Base-by-base conservation (phyloP, 139 green algal genomes). In the Tetraselmis chui region DNA sequence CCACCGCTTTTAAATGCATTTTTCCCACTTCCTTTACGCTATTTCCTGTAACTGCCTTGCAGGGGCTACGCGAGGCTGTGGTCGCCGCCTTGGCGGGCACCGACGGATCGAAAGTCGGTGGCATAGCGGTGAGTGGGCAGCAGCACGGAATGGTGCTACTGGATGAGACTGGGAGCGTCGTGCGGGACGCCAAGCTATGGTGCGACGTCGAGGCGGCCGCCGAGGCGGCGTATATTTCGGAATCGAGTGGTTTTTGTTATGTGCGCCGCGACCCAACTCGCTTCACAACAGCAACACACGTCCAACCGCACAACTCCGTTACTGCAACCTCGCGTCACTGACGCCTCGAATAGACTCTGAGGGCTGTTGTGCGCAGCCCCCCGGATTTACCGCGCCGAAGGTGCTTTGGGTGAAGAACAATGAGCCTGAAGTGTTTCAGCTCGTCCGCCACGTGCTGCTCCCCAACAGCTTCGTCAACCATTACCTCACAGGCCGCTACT, bases 401-500 rank as follows among this genome's bases (percentile, higher is more conserved):
- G 84, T 97, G 76, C 83, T 96, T 32, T 98, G 95, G 94, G 77
- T 97, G 29, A 91, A 94, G 83, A 84, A 91, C 26, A 83, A 95
- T 29, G 94, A 98, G 87, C 92, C 94, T 0, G 84, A 95, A 1
- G 89, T 89, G 27, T 97, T 88, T 67, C 80, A 59, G 0, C 75
- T 58, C 26, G 77, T 92, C 31, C 30, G 76, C 0, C 77, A 86
- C 30, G 90, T 97, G 31, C 84, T 97, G 77, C 86, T 98, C 84
- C 95, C 95, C 0, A 90, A 96, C 78, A 90, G 96, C 83, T 98
- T 94, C 81, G 84, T 97, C 79, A 98, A 98, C 88, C 92, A 84
- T 76, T 92, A 88, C 82, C 81, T 94, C 2, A 94, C 91, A 0
- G 90, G 91, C 1, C 59, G 78, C 28, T 84, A 84, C 1, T 82